These are phyloP conservation scores for Penicillium turbatum DNA, from an alignment of 495 filamentous ascomycete species.

Conservation along the genomic window DNA sequence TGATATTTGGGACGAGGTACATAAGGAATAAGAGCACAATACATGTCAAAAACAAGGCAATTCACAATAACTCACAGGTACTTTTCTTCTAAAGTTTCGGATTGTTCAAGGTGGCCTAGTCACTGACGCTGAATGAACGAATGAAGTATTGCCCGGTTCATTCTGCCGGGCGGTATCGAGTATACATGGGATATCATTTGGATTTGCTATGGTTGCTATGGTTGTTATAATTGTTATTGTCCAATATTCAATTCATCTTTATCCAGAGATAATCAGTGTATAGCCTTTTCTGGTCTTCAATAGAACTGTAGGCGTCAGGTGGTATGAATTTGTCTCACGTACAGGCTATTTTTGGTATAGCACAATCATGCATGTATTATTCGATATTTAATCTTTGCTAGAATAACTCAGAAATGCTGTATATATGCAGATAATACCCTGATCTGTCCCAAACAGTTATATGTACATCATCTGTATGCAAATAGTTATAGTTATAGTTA, in stretches of 20 bases:
- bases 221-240: not conserved
- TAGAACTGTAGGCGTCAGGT: not conserved
- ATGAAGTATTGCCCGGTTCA: slow-evolving; percentile 20
- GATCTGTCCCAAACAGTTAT: not conserved
- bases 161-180: slow-evolving; percentile 25
- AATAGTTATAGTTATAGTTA: no score
- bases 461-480: no score
- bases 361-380: not conserved
- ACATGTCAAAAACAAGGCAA: slow-evolving; percentile 1
- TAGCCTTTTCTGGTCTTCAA: not conserved
- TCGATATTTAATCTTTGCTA: not conserved
- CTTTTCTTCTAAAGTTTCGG: slow-evolving; percentile 16
- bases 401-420: not conserved
- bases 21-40: slow-evolving; percentile 1
- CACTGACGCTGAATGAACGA: slow-evolving; percentile 22
- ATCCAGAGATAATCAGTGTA: not conserved
- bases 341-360: not conserved
- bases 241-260: not conserved
- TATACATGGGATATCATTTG: not conserved
- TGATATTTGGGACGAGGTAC: not conserved
- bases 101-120: slow-evolving; percentile 5
- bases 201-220: not conserved
- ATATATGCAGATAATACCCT: not conserved
- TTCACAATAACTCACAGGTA: slow-evolving; percentile 19
- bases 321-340: not conserved